Conservation (phyloP, 495 filamentous ascomycete genomes). For the Aspergillus hancockii region DNA sequence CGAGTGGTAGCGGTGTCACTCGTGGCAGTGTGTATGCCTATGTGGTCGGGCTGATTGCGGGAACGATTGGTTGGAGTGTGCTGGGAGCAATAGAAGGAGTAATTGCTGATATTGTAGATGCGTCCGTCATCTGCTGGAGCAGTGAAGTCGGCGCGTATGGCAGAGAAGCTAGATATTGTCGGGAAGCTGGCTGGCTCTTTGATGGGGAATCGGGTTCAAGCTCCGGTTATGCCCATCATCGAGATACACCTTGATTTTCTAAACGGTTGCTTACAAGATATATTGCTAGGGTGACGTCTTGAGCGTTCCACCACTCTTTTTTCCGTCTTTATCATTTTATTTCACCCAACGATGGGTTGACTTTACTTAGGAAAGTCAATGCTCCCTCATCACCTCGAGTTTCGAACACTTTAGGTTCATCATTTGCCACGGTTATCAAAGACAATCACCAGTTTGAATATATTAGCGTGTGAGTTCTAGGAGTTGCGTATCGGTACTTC, state of each 20-base stretch:
- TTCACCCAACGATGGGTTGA: not conserved
- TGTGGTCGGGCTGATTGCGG: constrained; percentile 86
- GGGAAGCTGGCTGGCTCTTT: constrained; percentile 83
- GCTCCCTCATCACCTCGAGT: not conserved
- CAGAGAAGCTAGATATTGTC: constrained; percentile 75
- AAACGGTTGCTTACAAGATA: not conserved
- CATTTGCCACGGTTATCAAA: not conserved
- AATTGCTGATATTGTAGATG: constrained; percentile 88
- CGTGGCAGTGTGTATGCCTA: constrained; percentile 94
- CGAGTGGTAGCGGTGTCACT: constrained; percentile 52
- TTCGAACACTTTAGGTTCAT: not conserved
- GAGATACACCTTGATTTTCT: constrained; percentile 9
- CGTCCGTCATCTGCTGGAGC: constrained; percentile 88
- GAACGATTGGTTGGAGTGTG: constrained; percentile 92
- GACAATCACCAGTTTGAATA: not conserved
- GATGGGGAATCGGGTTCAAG: constrained; percentile 44
- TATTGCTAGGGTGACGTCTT: not conserved
- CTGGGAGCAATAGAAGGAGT: constrained; percentile 95
- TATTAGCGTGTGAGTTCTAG: not conserved
- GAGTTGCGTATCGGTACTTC: not conserved
- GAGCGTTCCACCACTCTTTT: not conserved
- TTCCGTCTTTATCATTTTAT: constrained; percentile 1
- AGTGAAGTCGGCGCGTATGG: constrained; percentile 75
- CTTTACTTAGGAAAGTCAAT: not conserved
- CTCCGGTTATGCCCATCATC: constrained; percentile 1